Conservation (phyloP, 371 early-diverging fungal genomes). For the Syncephalis plumigaleata region DNA sequence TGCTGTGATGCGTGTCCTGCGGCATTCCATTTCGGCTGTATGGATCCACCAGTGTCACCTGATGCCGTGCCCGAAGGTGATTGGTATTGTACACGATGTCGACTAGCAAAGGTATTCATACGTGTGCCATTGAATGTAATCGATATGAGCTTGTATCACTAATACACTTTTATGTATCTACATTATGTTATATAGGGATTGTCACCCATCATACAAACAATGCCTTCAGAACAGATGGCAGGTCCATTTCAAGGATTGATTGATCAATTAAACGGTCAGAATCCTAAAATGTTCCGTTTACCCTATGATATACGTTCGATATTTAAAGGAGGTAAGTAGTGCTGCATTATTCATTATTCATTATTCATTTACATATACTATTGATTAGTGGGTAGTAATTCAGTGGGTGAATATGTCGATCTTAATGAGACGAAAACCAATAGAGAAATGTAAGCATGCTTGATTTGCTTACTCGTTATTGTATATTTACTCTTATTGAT, state of each 20-base stretch:
- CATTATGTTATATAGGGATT: too few relatives aligned
- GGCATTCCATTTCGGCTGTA: constrained; percentile 53
- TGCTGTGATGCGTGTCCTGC: constrained; percentile 62
- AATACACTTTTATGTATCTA: neutral
- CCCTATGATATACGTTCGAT: constrained; percentile 5
- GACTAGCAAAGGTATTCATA: constrained; percentile 10
- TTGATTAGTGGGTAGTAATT: too few relatives aligned
- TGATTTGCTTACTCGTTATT: neutral
- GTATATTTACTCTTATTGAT: neutral
- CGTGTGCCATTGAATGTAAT: too few relatives aligned
- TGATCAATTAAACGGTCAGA: constrained; percentile 13
- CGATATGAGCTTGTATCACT: neutral
- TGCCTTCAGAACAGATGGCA: neutral
- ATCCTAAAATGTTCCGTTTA: constrained; percentile 19
- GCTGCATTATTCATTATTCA: too few relatives aligned
- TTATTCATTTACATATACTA: too few relatives aligned
- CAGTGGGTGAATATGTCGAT: too few relatives aligned
- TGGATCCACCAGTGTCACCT: constrained; percentile 44
- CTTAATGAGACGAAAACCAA: constrained; percentile 13
- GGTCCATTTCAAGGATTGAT: constrained; percentile 14
- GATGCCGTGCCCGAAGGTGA: constrained; percentile 26
- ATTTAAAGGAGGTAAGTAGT: too few relatives aligned
- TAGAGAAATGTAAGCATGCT: constrained; percentile 12
- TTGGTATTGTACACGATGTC: constrained; percentile 51
- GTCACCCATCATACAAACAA: too few relatives aligned